Evolutionary conservation across 768 basidiomycete species (phyloP).

Genomic region (Trichaptum fuscoviolaceum): DNA sequence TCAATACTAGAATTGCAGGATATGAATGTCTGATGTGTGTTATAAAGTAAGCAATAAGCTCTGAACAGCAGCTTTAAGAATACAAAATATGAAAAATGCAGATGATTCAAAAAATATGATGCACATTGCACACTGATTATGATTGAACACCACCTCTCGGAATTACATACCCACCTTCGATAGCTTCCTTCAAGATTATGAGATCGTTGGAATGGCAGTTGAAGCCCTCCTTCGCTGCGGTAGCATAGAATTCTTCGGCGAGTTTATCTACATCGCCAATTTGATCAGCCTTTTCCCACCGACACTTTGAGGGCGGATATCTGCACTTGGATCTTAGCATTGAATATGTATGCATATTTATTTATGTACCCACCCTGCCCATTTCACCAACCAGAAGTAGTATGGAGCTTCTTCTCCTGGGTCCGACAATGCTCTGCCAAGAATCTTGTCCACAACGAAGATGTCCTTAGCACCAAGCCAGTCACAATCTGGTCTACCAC

Average conservation of each 20-base stretch:
- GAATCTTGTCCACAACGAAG: slow-evolving; percentile 1
- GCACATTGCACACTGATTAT: too few relatives aligned
- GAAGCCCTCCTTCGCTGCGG: background rate
- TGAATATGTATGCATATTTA: background rate
- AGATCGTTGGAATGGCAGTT: background rate
- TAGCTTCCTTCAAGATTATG: slow-evolving; percentile 1
- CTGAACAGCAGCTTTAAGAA: too few relatives aligned
- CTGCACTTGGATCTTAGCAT: background rate
- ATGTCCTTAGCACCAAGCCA: background rate
- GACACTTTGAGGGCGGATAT: background rate
- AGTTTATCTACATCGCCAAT: background rate
- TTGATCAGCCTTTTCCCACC: background rate
- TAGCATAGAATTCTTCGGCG: background rate
- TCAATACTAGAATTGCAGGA: background rate
- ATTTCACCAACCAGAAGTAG: slow-evolving; percentile 3
- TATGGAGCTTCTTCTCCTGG: background rate
- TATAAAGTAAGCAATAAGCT: too few relatives aligned
- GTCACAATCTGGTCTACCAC: slow-evolving; percentile 1
- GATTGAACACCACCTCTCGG: too few relatives aligned
- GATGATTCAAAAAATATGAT: too few relatives aligned
- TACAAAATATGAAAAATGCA: too few relatives aligned
- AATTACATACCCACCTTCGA: background rate
- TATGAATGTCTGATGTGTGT: too few relatives aligned
- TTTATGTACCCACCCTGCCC: background rate
- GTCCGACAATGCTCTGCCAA: background rate